These are phyloP conservation scores for Aphanoascus verrucosus DNA, from an alignment of 2,329 filamentous ascomycete genomes.

Conservation along the genomic window DNA sequence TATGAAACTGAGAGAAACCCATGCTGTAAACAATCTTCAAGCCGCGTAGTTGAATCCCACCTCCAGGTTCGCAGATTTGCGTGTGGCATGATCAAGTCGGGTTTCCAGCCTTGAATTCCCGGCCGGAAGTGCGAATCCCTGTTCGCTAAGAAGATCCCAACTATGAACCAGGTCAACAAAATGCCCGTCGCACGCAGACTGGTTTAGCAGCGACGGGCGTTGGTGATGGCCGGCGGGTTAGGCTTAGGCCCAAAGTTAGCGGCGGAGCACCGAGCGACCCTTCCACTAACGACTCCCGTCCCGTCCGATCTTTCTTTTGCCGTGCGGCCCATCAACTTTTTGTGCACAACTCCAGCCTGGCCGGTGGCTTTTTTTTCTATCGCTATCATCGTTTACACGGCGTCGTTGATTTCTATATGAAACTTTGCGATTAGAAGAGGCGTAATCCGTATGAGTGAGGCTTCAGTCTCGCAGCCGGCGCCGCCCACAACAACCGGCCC, in stretches of 20 bases:
- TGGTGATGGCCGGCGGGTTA: too few relatives aligned
- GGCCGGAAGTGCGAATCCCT: constrained; percentile 6
- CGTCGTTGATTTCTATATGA: not conserved
- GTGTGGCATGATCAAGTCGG: constrained; percentile 3
- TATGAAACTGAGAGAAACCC: not conserved
- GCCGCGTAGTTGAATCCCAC: too few relatives aligned
- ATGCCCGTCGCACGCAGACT: too few relatives aligned
- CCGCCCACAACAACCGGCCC: not conserved
- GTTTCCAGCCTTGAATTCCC: constrained; percentile 10
- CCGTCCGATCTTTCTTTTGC: too few relatives aligned
- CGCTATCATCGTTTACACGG: not conserved
- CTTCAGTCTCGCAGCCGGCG: constrained; percentile 11
- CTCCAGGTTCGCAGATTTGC: too few relatives aligned
- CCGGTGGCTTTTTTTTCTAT: not conserved
- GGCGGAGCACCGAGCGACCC: not conserved
- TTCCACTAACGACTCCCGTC: too few relatives aligned
- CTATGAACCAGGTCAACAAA: not conserved
- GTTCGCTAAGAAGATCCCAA: not conserved
- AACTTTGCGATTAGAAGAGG: not conserved
- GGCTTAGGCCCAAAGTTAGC: not conserved
- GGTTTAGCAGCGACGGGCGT: too few relatives aligned
- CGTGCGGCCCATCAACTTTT: too few relatives aligned
- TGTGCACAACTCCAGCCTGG: not conserved
- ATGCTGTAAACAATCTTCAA: not conserved
- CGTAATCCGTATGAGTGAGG: constrained; percentile 14